Evolutionary conservation across 805 yeast species (phyloP).

Genomic region (Wickerhamomyces pijperi): DNA sequence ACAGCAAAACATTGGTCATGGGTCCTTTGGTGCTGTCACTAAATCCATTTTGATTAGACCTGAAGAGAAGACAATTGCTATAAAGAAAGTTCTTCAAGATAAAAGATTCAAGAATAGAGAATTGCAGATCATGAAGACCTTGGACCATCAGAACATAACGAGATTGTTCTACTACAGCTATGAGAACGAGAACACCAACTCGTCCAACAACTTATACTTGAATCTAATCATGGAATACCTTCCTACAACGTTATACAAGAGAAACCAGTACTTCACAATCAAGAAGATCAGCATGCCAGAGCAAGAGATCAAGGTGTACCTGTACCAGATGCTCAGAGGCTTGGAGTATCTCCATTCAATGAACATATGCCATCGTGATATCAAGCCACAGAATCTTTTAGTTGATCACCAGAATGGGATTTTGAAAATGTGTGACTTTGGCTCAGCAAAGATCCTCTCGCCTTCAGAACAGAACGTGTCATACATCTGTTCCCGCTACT

Average conservation of each 20-base stretch:
- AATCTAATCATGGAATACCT: slow-evolving; percentile 85
- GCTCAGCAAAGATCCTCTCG: slow-evolving; percentile 83
- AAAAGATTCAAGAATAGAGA: slow-evolving; percentile 90
- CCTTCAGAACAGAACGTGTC: slow-evolving; percentile 92
- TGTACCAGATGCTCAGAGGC: slow-evolving; percentile 68
- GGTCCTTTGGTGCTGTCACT: slow-evolving; percentile 98
- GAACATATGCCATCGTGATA: slow-evolving; percentile 83
- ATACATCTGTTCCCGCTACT: slow-evolving; percentile 92
- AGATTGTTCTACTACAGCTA: slow-evolving; percentile 82
- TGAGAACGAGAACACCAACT: slow-evolving; percentile 44
- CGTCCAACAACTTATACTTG: slow-evolving; percentile 57
- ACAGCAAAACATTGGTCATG: slow-evolving; percentile 91
- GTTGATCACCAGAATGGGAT: slow-evolving; percentile 80
- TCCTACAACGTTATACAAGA: slow-evolving; percentile 93
- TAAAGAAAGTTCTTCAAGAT: slow-evolving; percentile 94
- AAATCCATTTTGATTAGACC: slow-evolving; percentile 70
- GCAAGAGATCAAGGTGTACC: slow-evolving; percentile 77
- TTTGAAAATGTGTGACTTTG: slow-evolving; percentile 91
- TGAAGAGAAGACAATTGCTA: slow-evolving; percentile 68
- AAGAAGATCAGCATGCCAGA: slow-evolving; percentile 75
- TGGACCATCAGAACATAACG: slow-evolving; percentile 79
- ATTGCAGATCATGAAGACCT: slow-evolving; percentile 85
- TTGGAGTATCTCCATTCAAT: slow-evolving; percentile 71
- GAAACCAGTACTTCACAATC: slow-evolving; percentile 74
- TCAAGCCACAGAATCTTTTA: slow-evolving; percentile 80